These are phyloP conservation scores for Puccinia polysora DNA, from an alignment of 1,284 basidiomycete genomes.

Conservation along the genomic window DNA sequence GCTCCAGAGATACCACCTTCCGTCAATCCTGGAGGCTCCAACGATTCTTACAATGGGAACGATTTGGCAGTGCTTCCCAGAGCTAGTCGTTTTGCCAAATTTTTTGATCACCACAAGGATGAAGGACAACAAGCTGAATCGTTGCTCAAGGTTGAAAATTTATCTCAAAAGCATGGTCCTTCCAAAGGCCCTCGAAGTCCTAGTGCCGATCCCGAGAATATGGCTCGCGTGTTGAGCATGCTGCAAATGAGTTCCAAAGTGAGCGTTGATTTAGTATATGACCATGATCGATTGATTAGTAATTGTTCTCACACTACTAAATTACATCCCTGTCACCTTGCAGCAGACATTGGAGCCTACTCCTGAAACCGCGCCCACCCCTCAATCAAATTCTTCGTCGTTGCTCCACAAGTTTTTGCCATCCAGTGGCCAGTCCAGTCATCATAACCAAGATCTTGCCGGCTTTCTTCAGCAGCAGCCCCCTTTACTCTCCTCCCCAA, in stretches of 20 bases:
- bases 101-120: slow-evolving; percentile 42
- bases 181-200: slow-evolving; percentile 17
- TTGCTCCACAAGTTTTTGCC: slow-evolving; percentile 6
- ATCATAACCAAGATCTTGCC: background rate
- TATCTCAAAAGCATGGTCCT: background rate
- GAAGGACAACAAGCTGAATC: slow-evolving; percentile 4
- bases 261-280: background rate
- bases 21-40: background rate
- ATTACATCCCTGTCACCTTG: background rate
- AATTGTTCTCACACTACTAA: background rate
- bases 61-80: slow-evolving; percentile 12
- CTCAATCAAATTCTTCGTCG: slow-evolving; percentile 5
- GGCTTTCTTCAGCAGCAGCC: background rate
- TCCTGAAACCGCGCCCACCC: background rate
- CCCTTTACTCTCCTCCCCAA: slow-evolving; percentile 2
- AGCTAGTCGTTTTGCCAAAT: slow-evolving; percentile 42
- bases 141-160: background rate
- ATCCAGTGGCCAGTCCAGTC: background rate
- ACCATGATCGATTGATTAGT: background rate
- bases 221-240: slow-evolving; percentile 43
- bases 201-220: slow-evolving; percentile 42
- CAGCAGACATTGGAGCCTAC: slow-evolving; percentile 21
- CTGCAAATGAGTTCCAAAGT: slow-evolving; percentile 44
- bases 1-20: too few species aligned
- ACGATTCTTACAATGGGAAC: background rate